A percentile compares a stretch with the other conserved stretches of the same genome.
phyloP scores from a whole-genome alignment of 306 rosid genomes.

The Fragaria vesca region DNA sequence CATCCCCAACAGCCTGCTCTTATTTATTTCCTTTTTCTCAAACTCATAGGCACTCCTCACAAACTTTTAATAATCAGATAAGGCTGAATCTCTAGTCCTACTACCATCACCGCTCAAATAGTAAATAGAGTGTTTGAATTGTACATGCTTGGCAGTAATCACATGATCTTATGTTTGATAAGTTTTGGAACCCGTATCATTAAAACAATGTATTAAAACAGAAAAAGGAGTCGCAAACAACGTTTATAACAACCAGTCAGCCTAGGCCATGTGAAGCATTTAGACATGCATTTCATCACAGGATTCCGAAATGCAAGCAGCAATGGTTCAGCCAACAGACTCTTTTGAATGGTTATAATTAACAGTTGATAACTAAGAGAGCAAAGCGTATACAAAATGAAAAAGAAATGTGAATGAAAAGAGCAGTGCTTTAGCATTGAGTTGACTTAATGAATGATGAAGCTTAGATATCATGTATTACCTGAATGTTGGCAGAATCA shows the following conservation, averaged over 20 bases:
- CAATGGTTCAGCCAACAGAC: not conserved
- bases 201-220: not conserved
- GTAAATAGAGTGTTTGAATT: not conserved
- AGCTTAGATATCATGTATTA: slow-evolving; percentile 19
- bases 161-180: not conserved
- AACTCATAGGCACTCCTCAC: not conserved
- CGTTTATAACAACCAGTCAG: no score
- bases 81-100: not conserved
- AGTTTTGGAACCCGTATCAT: not conserved
- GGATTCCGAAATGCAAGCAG: no score
- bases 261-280: no score
- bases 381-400: not conserved
- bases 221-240: no score
- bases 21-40: not conserved
- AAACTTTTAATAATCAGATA: not conserved
- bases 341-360: no score
- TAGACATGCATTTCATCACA: not conserved
- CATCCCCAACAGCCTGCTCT: not conserved
- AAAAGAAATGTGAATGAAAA: no score
- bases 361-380: no score
- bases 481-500: slow-evolving; percentile 90
- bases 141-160: not conserved
- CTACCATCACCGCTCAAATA: not conserved
- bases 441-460: slow-evolving; percentile 18
- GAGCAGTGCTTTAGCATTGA: not conserved